phyloP scores from a whole-genome alignment of 805 yeast genomes.

The Cyberlindnera sargentensis region DNA sequence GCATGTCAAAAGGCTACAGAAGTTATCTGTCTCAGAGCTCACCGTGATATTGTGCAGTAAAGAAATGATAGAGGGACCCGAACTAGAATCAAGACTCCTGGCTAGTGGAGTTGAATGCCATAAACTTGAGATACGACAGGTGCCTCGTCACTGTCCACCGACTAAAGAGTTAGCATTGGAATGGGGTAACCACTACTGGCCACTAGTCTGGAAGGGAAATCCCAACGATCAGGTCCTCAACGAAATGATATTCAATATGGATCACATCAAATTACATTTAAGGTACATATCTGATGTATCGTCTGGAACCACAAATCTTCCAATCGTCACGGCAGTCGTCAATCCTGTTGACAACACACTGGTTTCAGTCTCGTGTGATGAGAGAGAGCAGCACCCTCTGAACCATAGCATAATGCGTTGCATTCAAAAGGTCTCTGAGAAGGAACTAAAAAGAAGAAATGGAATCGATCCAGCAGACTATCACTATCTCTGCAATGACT shows the following conservation, averaged over 20 bases:
- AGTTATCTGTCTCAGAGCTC: conserved; percentile 24
- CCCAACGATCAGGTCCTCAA: conserved; percentile 68
- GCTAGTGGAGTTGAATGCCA: conserved; percentile 14
- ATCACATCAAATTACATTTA: conserved; percentile 30
- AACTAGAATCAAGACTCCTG: conserved; percentile 19
- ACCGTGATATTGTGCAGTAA: conserved; percentile 39
- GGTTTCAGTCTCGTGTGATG: conserved; percentile 34
- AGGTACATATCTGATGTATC: conserved; percentile 24
- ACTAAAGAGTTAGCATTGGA: conserved; percentile 56
- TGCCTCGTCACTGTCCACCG: conserved; percentile 61
- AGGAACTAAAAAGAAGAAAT: conserved; percentile 38
- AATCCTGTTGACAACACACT: conserved; percentile 42
- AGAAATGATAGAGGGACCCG: conserved; percentile 23
- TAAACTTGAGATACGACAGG: conserved; percentile 22
- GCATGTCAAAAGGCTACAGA: conserved; percentile 52
- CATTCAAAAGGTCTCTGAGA: conserved; percentile 53
- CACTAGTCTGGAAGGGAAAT: conserved; percentile 89
- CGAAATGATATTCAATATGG: conserved; percentile 44
- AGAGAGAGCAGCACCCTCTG: conserved; percentile 43
- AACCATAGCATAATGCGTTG: conserved; percentile 74
- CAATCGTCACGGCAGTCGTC: conserved; percentile 58
- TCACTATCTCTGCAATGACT: conserved; percentile 64
- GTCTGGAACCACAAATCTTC: conserved; percentile 24
- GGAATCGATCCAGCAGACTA: conserved; percentile 5
- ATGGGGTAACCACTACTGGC: conserved; percentile 79